Base-by-base conservation (phyloP, 2,329 filamentous ascomycete species). In the Pseudocercospora fijiensis region DNA sequence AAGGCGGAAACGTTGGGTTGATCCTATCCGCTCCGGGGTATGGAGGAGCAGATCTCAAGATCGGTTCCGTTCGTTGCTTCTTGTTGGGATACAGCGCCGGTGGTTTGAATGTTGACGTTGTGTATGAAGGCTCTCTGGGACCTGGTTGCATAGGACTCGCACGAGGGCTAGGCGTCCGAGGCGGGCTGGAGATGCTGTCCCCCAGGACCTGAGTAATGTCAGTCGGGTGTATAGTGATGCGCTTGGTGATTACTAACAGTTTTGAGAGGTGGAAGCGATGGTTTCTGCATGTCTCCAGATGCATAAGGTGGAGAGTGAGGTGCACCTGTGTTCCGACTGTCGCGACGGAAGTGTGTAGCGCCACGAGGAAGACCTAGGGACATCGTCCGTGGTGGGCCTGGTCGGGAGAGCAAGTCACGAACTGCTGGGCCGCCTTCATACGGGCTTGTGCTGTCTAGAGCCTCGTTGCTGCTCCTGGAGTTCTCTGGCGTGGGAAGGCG, bases 21-120 rank as follows among this genome's bases (percentile, higher is more conserved):
- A 61, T 43, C 22, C 13, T 65, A 20, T 49, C 57, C 6, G 63
- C 18, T 9, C 58, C 62, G 20, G 58, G 45, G 55, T 62, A 61
- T 26, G 67, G 61, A 52, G 64, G 61, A 11, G 57, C 57, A 4
- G 59, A 60, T 22, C 62, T 53, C 10, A 57, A 26, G 11, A 53
- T 43, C 7, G 68, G 61, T 24, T 70, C 71, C 4, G 70, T 75
- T 27, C 73, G 65, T 28, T 69, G 69, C 62, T 74, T 76, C 68
- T 76, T 76, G 68, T 75, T 74, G 2, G 75, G 75, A 60, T 76
- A 76, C 0, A 76, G 65, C 20, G 73, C 67, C 13, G 71, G 69
- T 13, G 75, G 75, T 60, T 75, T 76, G 70, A 74, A 75, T 2
- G 72, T 74, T 13, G 68, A 66, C 11, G 71, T 67, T 20, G 69